Percentiles rank a stretch among this genome's conserved stretches.
These are phyloP conservation scores for Thelonectria discophora DNA, from an alignment of 2,329 filamentous ascomycete species.

Conservation along the genomic window DNA sequence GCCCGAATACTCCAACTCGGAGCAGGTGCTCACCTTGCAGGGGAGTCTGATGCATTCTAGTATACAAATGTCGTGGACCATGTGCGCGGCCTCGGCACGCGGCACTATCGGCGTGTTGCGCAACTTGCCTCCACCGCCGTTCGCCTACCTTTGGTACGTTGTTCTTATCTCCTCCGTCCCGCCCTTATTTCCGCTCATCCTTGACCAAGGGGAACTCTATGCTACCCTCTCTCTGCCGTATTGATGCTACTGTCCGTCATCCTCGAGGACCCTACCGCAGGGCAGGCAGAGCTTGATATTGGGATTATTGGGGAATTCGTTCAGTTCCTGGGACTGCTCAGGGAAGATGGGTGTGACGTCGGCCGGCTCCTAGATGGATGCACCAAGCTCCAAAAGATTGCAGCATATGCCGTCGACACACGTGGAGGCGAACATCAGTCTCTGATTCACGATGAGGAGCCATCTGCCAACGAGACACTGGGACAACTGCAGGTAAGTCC, in stretches of 20 bases:
- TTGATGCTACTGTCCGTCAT: not conserved
- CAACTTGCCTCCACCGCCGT: not conserved
- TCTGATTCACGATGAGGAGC: not conserved
- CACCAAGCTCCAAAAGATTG: not conserved
- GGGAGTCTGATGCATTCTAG: not conserved
- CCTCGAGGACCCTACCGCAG: not conserved
- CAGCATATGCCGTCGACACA: not conserved
- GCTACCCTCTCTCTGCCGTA: not conserved
- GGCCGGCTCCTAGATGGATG: not conserved
- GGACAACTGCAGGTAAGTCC: not conserved
- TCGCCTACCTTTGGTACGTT: not conserved
- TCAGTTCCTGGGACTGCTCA: not conserved
- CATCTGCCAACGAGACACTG: not conserved
- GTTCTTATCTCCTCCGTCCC: too few species aligned
- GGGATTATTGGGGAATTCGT: not conserved
- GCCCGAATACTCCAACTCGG: not conserved
- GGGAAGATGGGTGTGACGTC: not conserved
- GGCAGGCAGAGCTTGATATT: not conserved
- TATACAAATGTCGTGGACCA: not conserved
- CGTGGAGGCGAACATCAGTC: not conserved
- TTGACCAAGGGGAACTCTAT: not conserved
- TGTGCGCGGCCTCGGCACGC: not conserved
- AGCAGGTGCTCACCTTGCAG: not conserved
- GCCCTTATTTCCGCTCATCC: not conserved
- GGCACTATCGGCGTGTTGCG: not conserved